Conservation (phyloP, 2,329 filamentous ascomycete species). For the Annulohypoxylon truncatum region DNA sequence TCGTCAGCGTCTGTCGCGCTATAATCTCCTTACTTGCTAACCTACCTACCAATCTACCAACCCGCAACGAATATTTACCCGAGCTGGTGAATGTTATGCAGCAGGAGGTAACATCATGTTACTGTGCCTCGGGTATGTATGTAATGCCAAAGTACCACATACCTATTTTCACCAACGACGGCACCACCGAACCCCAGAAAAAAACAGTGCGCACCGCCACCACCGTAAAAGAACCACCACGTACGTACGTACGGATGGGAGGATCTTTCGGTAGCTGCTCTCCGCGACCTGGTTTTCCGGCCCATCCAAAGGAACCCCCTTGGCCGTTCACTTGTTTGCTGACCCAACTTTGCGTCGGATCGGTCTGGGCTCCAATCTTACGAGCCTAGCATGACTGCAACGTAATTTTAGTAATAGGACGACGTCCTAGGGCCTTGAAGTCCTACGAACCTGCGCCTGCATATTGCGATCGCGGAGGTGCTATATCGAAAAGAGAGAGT, state of each 20-base stretch:
- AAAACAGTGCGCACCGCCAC: neutral
- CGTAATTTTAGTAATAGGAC: conserved; percentile 36
- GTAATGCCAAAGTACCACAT: conserved; percentile 37
- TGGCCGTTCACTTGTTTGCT: conserved; percentile 6
- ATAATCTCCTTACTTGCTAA: conserved; percentile 4
- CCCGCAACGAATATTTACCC: conserved; percentile 24
- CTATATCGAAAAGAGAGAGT: conserved; percentile 28
- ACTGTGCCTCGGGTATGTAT: conserved; percentile 34
- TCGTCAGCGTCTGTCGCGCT: conserved; percentile 33
- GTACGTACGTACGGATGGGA: conserved; percentile 8
- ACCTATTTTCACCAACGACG: conserved; percentile 16
- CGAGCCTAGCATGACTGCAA: conserved; percentile 33
- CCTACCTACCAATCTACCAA: conserved; percentile 5
- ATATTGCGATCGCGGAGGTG: conserved; percentile 35
- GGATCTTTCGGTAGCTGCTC: conserved; percentile 30
- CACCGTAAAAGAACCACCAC: conserved; percentile 12
- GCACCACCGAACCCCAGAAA: neutral
- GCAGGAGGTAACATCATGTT: conserved; percentile 20
- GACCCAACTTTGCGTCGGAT: conserved; percentile 5
- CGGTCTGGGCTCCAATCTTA: conserved; percentile 28
- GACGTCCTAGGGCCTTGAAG: conserved; percentile 12
- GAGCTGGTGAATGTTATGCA: conserved; percentile 34
- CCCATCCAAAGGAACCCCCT: conserved; percentile 5
- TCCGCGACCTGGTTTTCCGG: conserved; percentile 35
- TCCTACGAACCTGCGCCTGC: conserved; percentile 6